Evolutionary conservation across 257 asterid species (phyloP).

Genomic region (Avicennia marina): DNA sequence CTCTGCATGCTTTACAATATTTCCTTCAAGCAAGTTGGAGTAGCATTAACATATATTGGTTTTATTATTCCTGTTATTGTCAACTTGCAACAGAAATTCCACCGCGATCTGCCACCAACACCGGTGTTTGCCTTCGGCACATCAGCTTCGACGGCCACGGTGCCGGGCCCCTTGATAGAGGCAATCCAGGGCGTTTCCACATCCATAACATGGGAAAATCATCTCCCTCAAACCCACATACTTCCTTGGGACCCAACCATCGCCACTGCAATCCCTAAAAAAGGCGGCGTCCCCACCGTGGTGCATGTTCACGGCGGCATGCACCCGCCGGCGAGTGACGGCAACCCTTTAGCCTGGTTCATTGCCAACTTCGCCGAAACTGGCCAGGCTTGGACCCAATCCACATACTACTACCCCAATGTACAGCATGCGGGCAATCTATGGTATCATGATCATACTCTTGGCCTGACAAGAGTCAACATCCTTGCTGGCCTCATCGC

Average conservation of each 20-base stretch:
- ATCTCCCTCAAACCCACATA: constrained; percentile 2
- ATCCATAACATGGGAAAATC: background rate
- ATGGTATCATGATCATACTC: background rate
- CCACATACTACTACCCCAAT: background rate
- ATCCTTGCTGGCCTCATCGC: background rate
- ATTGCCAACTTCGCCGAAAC: background rate
- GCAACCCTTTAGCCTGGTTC: background rate
- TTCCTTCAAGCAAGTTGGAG: too few relatives aligned
- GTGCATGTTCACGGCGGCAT: constrained; percentile 2
- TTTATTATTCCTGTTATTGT: too few relatives aligned
- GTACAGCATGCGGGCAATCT: background rate
- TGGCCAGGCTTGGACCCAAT: background rate
- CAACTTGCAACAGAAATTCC: background rate
- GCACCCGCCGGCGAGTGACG: background rate
- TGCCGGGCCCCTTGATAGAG: background rate
- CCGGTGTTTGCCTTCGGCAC: background rate
- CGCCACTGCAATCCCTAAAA: background rate
- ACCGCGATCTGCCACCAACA: background rate
- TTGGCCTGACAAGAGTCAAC: background rate
- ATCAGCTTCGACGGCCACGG: background rate
- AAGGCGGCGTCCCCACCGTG: constrained; percentile 4
- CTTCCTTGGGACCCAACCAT: constrained; percentile 1
- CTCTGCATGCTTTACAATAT: too few relatives aligned
- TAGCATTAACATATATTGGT: too few relatives aligned
- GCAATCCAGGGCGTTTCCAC: background rate